Evolutionary conservation across 805 yeast species (phyloP).

Genomic region (Hanseniaspora meyeri): DNA sequence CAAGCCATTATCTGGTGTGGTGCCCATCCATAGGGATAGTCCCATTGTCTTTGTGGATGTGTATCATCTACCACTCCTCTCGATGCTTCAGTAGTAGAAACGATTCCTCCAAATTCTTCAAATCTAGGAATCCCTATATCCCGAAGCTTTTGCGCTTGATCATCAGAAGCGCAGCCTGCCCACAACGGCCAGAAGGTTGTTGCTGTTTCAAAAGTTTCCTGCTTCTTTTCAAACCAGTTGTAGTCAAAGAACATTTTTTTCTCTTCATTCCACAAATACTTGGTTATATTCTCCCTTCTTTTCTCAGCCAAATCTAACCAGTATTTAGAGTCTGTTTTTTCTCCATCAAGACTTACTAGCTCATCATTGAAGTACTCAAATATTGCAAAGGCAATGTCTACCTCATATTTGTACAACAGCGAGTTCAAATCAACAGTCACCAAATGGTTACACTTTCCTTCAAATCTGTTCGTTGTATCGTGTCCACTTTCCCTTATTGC

Average conservation of each 20-base stretch:
- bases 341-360: constrained; percentile 31
- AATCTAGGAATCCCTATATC: constrained; percentile 48
- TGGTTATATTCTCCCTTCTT: constrained; percentile 46
- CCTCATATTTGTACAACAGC: constrained; percentile 77
- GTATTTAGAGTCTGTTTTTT: constrained; percentile 34
- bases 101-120: constrained; percentile 82
- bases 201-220: constrained; percentile 65
- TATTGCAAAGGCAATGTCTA: constrained; percentile 61
- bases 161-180: constrained; percentile 55
- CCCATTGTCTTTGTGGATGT: constrained; percentile 94
- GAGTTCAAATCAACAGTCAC: constrained; percentile 87
- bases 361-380: constrained; percentile 42
- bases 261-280: constrained; percentile 73
- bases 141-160: constrained; percentile 58
- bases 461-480: constrained; percentile 82
- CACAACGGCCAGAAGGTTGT: constrained; percentile 89
- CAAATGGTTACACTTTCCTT: constrained; percentile 75
- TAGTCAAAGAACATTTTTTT: constrained; percentile 76
- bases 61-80: constrained; percentile 58
- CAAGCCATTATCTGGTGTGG: constrained; percentile 94
- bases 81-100: constrained; percentile 64
- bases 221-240: constrained; percentile 44
- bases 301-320: constrained; percentile 52
- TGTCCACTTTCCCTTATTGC: constrained; percentile 96
- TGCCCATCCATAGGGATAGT: constrained; percentile 96